These are phyloP conservation scores for Tulasnella sp. DNA, from an alignment of 768 basidiomycete species.

Conservation along the genomic window DNA sequence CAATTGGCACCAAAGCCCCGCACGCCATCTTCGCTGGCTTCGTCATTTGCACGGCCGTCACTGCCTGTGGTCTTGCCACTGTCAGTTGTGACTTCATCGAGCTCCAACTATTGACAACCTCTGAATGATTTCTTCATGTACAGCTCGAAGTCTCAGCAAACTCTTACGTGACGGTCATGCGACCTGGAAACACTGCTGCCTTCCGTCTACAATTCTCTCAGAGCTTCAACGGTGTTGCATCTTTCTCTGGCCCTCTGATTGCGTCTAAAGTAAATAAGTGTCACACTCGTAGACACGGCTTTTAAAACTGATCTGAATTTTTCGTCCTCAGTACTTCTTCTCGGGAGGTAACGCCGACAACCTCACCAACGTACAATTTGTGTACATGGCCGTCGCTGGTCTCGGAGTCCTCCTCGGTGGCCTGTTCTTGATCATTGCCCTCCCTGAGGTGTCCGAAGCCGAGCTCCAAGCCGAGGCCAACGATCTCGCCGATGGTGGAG, in stretches of 20 bases:
- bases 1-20: slow-evolving; percentile 21
- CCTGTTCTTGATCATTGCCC: slow-evolving; percentile 42
- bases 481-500: slow-evolving; percentile 25
- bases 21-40: slow-evolving; percentile 50
- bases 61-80: slow-evolving; percentile 20
- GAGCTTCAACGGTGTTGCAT: slow-evolving; percentile 66
- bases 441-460: slow-evolving; percentile 66
- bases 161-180: slow-evolving; percentile 65
- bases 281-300: too few relatives aligned
- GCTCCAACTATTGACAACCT: not conserved
- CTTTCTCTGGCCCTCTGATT: slow-evolving; percentile 58
- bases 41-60: slow-evolving; percentile 61
- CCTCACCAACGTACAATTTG: slow-evolving; percentile 26
- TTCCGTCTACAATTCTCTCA: slow-evolving; percentile 71
- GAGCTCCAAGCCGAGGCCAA: slow-evolving; percentile 34
- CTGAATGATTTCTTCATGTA: slow-evolving; percentile 29
- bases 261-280: slow-evolving; percentile 21
- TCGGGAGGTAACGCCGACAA: slow-evolving; percentile 24
- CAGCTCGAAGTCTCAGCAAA: slow-evolving; percentile 68
- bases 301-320: too few relatives aligned
- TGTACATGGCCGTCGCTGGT: slow-evolving; percentile 30
- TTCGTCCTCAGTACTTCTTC: slow-evolving; percentile 29
- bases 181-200: slow-evolving; percentile 34
- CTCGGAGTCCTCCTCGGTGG: slow-evolving; percentile 20
- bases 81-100: slow-evolving; percentile 28